Conservation (phyloP, 2,329 filamentous ascomycete genomes). For the Zasmidium angulare region DNA sequence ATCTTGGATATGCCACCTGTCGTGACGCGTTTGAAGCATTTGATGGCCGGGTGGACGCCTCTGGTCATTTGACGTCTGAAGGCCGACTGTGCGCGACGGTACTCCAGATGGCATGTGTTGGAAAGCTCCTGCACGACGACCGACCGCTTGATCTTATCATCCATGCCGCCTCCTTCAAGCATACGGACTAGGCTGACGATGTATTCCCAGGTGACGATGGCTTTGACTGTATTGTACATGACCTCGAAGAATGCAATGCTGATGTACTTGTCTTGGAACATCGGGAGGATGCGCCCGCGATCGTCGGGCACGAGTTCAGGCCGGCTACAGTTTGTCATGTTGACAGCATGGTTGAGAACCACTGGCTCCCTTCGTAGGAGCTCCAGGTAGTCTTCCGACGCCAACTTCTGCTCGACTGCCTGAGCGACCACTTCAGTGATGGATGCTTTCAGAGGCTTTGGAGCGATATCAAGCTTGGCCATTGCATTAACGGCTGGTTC, state of each 20-base stretch:
- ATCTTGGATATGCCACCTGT: conserved; percentile 6
- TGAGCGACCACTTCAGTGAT: conserved; percentile 11
- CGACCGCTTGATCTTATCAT: conserved; percentile 11
- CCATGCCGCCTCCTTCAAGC: conserved; percentile 6
- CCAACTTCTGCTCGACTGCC: conserved; percentile 10
- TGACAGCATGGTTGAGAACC: conserved; percentile 15
- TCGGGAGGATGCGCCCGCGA: conserved; percentile 13
- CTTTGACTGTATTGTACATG: conserved; percentile 12
- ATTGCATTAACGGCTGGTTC: conserved; percentile 7
- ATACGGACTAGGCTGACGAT: conserved; percentile 9
- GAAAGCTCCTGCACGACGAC: conserved; percentile 16
- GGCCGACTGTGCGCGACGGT: conserved; percentile 12
- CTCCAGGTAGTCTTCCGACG: conserved; percentile 10
- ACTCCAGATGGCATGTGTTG: conserved; percentile 17
- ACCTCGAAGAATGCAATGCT: conserved; percentile 17
- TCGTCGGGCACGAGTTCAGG: conserved; percentile 14
- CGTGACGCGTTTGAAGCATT: conserved; percentile 12
- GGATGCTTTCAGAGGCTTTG: conserved; percentile 9
- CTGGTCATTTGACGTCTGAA: conserved; percentile 14
- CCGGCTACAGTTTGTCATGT: conserved; percentile 8
- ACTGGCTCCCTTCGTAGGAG: conserved; percentile 14
- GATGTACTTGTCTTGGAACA: conserved; percentile 9
- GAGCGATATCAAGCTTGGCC: conserved; percentile 8
- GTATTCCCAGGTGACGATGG: conserved; percentile 18
- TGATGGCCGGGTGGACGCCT: conserved; percentile 8